Conservation (phyloP, 2,329 filamentous ascomycete species). For the Fusarium sp. region DNA sequence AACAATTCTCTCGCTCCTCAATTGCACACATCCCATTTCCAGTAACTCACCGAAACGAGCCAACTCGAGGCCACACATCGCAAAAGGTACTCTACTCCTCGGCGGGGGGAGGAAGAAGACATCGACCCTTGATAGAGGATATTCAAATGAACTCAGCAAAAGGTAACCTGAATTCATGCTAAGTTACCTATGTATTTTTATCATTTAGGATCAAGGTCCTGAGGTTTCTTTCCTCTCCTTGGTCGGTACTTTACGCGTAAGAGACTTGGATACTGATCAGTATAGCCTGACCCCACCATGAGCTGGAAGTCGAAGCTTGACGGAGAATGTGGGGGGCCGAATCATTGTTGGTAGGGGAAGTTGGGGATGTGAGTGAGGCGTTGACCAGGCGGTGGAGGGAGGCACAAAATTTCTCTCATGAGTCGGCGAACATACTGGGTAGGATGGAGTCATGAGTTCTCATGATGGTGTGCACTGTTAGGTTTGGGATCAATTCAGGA, state of each 20-base stretch:
- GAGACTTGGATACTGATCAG: constrained; percentile 8
- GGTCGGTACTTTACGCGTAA: constrained; percentile 23
- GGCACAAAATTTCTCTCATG: constrained; percentile 33
- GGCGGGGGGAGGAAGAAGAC: background rate
- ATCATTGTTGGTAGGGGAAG: constrained; percentile 34
- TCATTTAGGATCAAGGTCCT: background rate
- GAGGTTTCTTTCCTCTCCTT: background rate
- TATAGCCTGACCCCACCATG: constrained; percentile 30
- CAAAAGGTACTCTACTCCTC: background rate
- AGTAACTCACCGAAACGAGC: constrained; percentile 24
- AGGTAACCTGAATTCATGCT: background rate
- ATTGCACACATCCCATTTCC: constrained; percentile 13
- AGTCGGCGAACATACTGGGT: background rate
- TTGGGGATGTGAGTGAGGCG: constrained; percentile 28
- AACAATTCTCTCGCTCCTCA: constrained; percentile 11
- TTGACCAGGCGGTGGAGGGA: constrained; percentile 34
- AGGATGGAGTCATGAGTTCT: constrained; percentile 12
- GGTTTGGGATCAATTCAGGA: background rate
- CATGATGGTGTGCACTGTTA: background rate
- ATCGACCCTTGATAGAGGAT: background rate
- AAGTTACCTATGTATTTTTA: background rate
- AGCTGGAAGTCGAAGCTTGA: constrained; percentile 36
- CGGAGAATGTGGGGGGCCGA: constrained; percentile 40
- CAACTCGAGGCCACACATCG: constrained; percentile 6
- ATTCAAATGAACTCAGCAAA: background rate